Percentiles rank a stretch among this genome's conserved stretches.
Conservation (phyloP, 495 filamentous ascomycete genomes). For the Podospora conica region DNA sequence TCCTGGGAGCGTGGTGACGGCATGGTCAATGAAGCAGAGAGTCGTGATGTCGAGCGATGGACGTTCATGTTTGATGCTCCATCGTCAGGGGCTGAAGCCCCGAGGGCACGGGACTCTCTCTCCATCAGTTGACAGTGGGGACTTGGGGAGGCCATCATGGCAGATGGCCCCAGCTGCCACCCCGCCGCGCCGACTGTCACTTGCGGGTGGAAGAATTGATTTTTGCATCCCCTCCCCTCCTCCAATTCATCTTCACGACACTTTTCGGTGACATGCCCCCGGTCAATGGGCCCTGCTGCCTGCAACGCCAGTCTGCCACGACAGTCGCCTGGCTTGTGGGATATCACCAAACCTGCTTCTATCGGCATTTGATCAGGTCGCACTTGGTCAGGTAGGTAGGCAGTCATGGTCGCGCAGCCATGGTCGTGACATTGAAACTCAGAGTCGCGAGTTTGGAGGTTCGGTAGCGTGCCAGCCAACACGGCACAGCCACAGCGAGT, state of each 20-base stretch:
- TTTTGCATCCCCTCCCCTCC: no score
- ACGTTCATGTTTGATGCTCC: background rate
- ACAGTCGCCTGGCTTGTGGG: background rate
- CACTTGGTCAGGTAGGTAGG: no score
- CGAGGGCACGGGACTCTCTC: background rate
- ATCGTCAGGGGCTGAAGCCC: background rate
- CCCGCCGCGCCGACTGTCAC: background rate
- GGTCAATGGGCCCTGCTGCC: background rate
- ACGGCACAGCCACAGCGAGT: background rate
- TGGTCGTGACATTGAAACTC: conserved; percentile 2
- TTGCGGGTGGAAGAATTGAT: no score
- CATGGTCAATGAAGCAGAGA: background rate
- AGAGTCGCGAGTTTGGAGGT: conserved; percentile 4
- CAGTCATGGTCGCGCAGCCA: background rate
- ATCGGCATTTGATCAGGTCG: no score
- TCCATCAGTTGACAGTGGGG: no score
- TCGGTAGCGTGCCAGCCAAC: background rate
- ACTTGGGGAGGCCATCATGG: background rate
- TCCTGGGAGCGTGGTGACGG: background rate
- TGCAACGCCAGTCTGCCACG: background rate
- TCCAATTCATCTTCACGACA: no score
- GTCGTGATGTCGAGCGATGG: background rate
- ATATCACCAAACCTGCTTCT: no score
- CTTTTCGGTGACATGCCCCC: background rate
- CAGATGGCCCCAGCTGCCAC: background rate